Evolutionary conservation across 495 filamentous ascomycete species (phyloP), one percentile per base, ranked within the genome.

Genomic region (Darksidea phi): DNA sequence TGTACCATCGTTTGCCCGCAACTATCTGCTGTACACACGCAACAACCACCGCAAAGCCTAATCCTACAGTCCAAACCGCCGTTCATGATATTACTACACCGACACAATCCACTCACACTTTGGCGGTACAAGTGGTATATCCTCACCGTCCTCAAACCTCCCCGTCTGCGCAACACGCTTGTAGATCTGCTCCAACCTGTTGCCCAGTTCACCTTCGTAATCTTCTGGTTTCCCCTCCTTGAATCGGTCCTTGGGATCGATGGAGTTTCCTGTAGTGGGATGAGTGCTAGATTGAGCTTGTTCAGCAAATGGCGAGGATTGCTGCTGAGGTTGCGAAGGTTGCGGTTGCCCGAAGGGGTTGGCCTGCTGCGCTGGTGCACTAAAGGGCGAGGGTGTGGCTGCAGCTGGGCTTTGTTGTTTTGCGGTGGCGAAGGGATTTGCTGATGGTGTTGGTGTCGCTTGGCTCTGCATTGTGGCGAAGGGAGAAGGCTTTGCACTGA

Each of bases 101-200:
- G 28, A 10, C 3, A 54, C 55, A 18, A 87, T 82, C 78, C 82
- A 88, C 72, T 89, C 89, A 51, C 79, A 78, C 78, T 82, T 85
- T 1, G 90, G 90, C 32, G 90, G 84, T 18, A 88, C 77, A 54
- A 84, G 77, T 0, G 90, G 90, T 68, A 93, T 82, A 20, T 32
- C 42, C 49, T 59, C 64, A 34, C 57, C 46, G 2, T 50, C 59
- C 50, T 79, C 78, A 67, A 91, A 92, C 43, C 64, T 70, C 1
- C 87, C 88, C 49, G 80, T 82, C 48, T 83, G 74, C 38, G 77
- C 68, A 71, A 88, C 82, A 54, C 74, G 77, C 46, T 75, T 66
- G 71, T 90, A 92, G 48, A 79, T 77, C 52, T 78, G 70, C 72
- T 76, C 79, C n/a, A 81, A 71, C 5, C 76, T 67, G 37, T 84